Percentiles rank a stretch among this genome's conserved stretches.
Conservation (phyloP, 2,329 filamentous ascomycete species). For the Trichoderma simmonsii region DNA sequence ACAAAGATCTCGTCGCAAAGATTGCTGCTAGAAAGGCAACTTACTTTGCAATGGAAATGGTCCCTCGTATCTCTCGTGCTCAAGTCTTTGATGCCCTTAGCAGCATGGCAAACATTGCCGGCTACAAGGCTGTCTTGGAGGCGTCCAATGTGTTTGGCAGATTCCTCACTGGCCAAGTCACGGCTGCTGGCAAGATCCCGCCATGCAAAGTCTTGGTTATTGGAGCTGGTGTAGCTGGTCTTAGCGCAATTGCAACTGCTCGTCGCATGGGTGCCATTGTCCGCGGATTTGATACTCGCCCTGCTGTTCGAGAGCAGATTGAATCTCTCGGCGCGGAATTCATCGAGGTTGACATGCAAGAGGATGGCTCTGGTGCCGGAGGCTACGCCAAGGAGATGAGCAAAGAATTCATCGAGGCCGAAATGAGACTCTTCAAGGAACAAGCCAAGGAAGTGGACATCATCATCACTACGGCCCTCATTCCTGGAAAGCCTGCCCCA, state of each 20-base stretch:
- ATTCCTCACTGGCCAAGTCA: conserved; percentile 85
- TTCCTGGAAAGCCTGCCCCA: conserved; percentile 78
- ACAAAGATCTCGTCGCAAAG: conserved; percentile 69
- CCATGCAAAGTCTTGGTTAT: conserved; percentile 89
- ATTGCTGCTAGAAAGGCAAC: conserved; percentile 70
- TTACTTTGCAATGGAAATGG: conserved; percentile 87
- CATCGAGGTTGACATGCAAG: conserved; percentile 78
- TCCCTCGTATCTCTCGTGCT: conserved; percentile 83
- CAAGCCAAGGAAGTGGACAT: conserved; percentile 88
- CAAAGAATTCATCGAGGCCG: conserved; percentile 86
- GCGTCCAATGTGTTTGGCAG: conserved; percentile 86
- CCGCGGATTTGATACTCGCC: conserved; percentile 84
- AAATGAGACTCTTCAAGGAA: conserved; percentile 89
- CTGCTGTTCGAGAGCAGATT: conserved; percentile 85
- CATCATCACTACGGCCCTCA: conserved; percentile 87
- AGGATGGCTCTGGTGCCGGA: conserved; percentile 79
- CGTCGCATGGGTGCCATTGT: conserved; percentile 85
- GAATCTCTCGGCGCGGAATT: conserved; percentile 89
- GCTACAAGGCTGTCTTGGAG: conserved; percentile 88
- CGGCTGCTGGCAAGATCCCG: conserved; percentile 85
- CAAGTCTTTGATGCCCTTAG: conserved; percentile 86
- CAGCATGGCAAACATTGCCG: conserved; percentile 92
- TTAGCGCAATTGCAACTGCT: conserved; percentile 85
- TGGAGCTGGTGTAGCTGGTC: conserved; percentile 81
- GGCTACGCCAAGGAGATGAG: conserved; percentile 95